Conservation (phyloP, 345 rosid species). For the Moricandia moricandioides region DNA sequence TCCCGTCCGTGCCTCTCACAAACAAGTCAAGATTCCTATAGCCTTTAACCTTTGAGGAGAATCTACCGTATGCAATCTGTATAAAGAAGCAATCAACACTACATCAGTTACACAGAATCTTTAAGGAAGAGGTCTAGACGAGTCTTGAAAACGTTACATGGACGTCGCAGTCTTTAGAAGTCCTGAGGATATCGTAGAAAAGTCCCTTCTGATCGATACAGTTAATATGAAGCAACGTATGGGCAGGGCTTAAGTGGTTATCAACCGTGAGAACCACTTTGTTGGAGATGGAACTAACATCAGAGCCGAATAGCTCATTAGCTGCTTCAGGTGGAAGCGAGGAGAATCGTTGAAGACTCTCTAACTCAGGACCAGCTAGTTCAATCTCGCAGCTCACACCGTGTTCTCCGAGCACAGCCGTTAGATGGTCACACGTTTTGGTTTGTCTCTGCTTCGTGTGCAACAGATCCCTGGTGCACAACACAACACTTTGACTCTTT, state of each 20-base stretch:
- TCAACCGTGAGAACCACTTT: conserved; percentile 50
- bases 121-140: not conserved
- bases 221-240: conserved; percentile 63
- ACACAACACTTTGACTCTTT: not conserved
- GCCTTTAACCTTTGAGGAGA: conserved; percentile 47
- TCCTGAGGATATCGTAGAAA: conserved; percentile 67
- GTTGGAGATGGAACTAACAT: conserved; percentile 38
- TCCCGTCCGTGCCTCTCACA: conserved; percentile 60
- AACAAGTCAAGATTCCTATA: conserved; percentile 58
- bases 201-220: conserved; percentile 76
- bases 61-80: conserved; percentile 67
- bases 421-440: conserved; percentile 50
- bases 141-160: conserved; percentile 43
- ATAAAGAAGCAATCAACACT: conserved; percentile 23
- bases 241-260: conserved; percentile 67
- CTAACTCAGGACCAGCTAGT: conserved; percentile 60
- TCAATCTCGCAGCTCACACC: conserved; percentile 71
- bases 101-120: not conserved
- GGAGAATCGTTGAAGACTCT: conserved; percentile 46
- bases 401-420: conserved; percentile 50
- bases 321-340: conserved; percentile 52
- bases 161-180: conserved; percentile 67
- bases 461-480: conserved; percentile 49
- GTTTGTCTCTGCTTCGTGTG: conserved; percentile 60
- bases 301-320: conserved; percentile 50